phyloP scores from a whole-genome alignment of 176 grass and related monocot genomes.

The Triticum monococcum region DNA sequence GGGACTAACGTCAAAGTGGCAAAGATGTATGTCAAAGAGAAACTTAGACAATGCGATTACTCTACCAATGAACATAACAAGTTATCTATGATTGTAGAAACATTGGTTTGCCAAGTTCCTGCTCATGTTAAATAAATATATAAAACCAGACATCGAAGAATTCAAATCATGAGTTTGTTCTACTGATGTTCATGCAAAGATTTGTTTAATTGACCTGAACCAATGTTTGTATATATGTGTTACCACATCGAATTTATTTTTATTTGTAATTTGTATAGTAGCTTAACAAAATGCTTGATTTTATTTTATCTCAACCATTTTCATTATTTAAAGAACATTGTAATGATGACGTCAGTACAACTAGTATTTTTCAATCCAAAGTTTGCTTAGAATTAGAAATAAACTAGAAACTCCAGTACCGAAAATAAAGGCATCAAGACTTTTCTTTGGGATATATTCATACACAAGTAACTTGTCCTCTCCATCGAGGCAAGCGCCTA shows the following conservation, averaged over 20 bases:
- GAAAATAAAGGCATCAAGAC: slow-evolving; percentile 57
- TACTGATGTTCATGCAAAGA: background rate
- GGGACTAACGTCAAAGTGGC: background rate
- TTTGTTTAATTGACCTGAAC: background rate
- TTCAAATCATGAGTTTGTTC: background rate
- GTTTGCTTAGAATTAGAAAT: background rate
- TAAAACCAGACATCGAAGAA: background rate
- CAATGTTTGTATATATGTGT: background rate
- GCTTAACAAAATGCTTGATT: background rate
- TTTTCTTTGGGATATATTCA: slow-evolving; percentile 60
- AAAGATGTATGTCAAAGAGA: background rate
- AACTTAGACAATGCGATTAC: background rate
- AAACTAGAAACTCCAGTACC: slow-evolving; percentile 21
- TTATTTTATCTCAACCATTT: background rate
- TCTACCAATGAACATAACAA: background rate
- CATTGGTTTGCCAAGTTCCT: background rate
- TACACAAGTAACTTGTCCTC: slow-evolving; percentile 52
- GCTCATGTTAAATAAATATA: background rate
- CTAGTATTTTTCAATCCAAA: background rate
- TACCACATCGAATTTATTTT: background rate
- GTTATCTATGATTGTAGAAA: background rate
- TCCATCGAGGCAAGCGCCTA: slow-evolving; percentile 48
- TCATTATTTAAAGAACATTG: background rate
- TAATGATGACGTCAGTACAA: background rate
- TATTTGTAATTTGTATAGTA: background rate